Conservation (phyloP, 441 rosid species). For the Pelargonium citronellum region DNA sequence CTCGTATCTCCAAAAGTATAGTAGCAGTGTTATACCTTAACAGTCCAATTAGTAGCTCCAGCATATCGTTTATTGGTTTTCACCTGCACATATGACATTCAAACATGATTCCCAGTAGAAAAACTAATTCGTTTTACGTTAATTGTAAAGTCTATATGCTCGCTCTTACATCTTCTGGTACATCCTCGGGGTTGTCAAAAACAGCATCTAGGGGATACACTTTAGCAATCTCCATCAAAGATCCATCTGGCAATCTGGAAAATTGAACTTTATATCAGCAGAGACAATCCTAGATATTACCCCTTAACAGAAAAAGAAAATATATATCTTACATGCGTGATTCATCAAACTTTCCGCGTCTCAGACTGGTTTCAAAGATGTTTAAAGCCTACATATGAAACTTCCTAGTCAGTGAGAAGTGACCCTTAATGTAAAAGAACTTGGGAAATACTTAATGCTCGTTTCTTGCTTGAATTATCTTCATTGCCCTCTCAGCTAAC, state of each 20-base stretch:
- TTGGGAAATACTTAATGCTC: background rate
- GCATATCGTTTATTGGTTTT: slow-evolving; percentile 81
- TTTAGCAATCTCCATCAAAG: slow-evolving; percentile 83
- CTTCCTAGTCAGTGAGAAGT: slow-evolving; percentile 7
- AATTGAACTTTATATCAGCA: slow-evolving; percentile 17
- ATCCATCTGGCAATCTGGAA: slow-evolving; percentile 83
- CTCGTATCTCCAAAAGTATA: background rate
- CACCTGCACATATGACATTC: slow-evolving; percentile 41
- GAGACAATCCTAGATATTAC: slow-evolving; percentile 15
- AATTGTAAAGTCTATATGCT: slow-evolving; percentile 3
- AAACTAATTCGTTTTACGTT: background rate
- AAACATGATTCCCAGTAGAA: slow-evolving; percentile 4
- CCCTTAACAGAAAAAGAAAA: background rate
- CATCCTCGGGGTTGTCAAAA: slow-evolving; percentile 68
- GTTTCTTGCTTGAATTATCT: background rate
- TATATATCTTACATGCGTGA: slow-evolving; percentile 54
- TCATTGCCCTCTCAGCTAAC: background rate
- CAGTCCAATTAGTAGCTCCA: slow-evolving; percentile 84
- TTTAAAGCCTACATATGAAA: slow-evolving; percentile 55
- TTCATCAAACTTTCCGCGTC: slow-evolving; percentile 75
- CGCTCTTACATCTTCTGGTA: slow-evolving; percentile 82
- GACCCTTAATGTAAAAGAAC: background rate
- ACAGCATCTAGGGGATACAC: slow-evolving; percentile 91
- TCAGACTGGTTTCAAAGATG: slow-evolving; percentile 67
- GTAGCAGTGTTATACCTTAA: slow-evolving; percentile 44